These are phyloP conservation scores for Auricularia heimuer DNA, from an alignment of 768 basidiomycete genomes.

Conservation along the genomic window DNA sequence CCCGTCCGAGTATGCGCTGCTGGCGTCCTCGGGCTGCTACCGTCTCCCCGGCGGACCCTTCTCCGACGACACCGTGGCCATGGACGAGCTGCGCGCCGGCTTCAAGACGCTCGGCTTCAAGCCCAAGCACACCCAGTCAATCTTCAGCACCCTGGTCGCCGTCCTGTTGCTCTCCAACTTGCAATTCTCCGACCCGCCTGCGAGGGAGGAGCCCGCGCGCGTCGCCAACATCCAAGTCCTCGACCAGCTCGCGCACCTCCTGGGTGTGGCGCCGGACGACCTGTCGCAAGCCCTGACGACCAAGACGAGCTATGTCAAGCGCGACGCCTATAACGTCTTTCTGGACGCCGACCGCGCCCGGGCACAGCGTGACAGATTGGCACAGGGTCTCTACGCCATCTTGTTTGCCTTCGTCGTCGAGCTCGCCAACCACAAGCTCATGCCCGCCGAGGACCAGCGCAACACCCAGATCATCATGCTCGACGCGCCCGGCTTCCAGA, in stretches of 20 bases:
- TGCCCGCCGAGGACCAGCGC: slow-evolving; percentile 41
- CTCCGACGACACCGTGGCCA: slow-evolving; percentile 75
- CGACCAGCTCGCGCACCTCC: slow-evolving; percentile 57
- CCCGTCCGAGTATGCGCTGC: slow-evolving; percentile 70
- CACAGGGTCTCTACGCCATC: slow-evolving; percentile 80
- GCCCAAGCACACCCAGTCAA: slow-evolving; percentile 71
- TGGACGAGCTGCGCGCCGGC: slow-evolving; percentile 72
- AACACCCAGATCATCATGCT: slow-evolving; percentile 61
- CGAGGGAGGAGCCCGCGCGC: slow-evolving; percentile 55
- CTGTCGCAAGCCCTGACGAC: slow-evolving; percentile 71
- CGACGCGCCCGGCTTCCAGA: slow-evolving; percentile 78
- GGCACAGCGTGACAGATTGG: slow-evolving; percentile 65
- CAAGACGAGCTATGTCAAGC: slow-evolving; percentile 81
- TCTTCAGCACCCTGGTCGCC: slow-evolving; percentile 70
- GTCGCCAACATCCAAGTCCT: slow-evolving; percentile 41
- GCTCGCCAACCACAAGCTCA: slow-evolving; percentile 67
- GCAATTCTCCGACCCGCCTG: slow-evolving; percentile 63
- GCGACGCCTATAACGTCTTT: slow-evolving; percentile 77
- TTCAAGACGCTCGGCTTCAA: slow-evolving; percentile 86
- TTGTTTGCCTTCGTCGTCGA: slow-evolving; percentile 84
- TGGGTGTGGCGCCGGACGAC: slow-evolving; percentile 76
- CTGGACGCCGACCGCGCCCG: slow-evolving; percentile 65
- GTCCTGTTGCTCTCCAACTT: slow-evolving; percentile 79
- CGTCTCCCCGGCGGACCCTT: slow-evolving; percentile 81
- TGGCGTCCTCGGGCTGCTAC: slow-evolving; percentile 83